These are phyloP conservation scores for Xylaria scruposa DNA, from an alignment of 495 filamentous ascomycete genomes.

Conservation along the genomic window DNA sequence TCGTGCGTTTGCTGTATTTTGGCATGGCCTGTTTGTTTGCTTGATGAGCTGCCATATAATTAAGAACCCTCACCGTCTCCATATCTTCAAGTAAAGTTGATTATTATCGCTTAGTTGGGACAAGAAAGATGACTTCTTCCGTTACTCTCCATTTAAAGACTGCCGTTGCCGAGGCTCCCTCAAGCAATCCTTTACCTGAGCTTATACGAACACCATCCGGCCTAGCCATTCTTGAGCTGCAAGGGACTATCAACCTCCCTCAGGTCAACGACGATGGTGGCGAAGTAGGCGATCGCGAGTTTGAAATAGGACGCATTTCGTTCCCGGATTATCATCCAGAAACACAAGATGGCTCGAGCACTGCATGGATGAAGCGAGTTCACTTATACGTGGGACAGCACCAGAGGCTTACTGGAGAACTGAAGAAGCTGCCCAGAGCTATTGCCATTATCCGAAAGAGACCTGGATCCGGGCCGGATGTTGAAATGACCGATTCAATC, in stretches of 20 bases:
- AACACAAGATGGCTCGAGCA: slow-evolving; percentile 50
- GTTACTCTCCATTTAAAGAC: slow-evolving; percentile 34
- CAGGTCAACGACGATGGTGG: slow-evolving; percentile 32
- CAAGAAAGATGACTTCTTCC: slow-evolving; percentile 39
- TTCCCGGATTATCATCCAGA: slow-evolving; percentile 75
- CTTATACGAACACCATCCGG: slow-evolving; percentile 85
- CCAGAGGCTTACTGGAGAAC: slow-evolving; percentile 88
- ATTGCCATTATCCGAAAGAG: slow-evolving; percentile 76
- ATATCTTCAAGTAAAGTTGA: background rate
- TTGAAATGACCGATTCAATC: slow-evolving; percentile 32
- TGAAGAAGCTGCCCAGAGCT: slow-evolving; percentile 80
- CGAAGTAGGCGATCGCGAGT: slow-evolving; percentile 43
- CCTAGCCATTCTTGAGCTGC: slow-evolving; percentile 85
- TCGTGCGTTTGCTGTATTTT: background rate
- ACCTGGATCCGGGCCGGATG: slow-evolving; percentile 32
- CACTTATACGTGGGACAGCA: slow-evolving; percentile 89
- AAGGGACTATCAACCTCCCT: slow-evolving; percentile 82
- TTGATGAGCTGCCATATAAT: background rate
- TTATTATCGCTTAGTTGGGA: background rate
- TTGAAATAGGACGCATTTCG: slow-evolving; percentile 73
- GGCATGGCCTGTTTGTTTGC: background rate
- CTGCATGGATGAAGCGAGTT: slow-evolving; percentile 85
- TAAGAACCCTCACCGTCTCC: background rate
- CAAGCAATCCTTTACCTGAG: slow-evolving; percentile 71
- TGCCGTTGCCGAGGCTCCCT: background rate